phyloP scores from a whole-genome alignment of 23 red algal genomes.

The Cyanidioschyzon merolae region DNA sequence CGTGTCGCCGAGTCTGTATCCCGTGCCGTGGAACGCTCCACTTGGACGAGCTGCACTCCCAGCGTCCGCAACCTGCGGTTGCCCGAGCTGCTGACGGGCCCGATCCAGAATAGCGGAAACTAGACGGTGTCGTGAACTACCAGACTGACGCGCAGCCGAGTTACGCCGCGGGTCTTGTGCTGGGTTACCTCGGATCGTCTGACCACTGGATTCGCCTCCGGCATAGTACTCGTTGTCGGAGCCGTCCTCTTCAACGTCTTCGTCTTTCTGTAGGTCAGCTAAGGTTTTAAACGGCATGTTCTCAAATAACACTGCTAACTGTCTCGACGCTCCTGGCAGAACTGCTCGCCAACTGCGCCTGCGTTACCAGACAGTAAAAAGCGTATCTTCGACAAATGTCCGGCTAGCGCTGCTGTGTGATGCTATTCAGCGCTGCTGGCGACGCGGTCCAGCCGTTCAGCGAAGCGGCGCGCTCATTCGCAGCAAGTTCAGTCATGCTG shows the following conservation, averaged over 20 bases:
- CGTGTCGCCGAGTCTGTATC: constrained; percentile 63
- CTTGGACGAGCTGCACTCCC: not conserved
- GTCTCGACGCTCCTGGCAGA: no score
- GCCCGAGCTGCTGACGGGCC: constrained; percentile 19
- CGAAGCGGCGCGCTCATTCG: no score
- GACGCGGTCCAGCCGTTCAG: no score
- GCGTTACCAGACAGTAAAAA: no score
- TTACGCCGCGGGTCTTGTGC: not conserved
- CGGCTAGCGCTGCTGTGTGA: no score
- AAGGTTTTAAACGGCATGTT: constrained; percentile 13
- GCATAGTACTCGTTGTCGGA: constrained; percentile 64
- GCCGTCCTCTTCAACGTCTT: not conserved
- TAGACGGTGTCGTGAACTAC: constrained; percentile 24
- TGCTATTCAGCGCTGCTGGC: no score
- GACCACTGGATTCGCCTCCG: constrained; percentile 82
- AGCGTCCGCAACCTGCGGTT: not conserved
- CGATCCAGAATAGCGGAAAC: constrained; percentile 68
- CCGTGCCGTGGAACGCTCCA: constrained; percentile 64
- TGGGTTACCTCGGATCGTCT: constrained; percentile 40
- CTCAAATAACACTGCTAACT: no score
- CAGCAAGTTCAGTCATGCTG: no score
- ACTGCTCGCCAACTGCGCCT: no score
- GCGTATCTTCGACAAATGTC: no score
- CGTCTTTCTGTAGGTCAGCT: not conserved
- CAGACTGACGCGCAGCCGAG: no score